These are phyloP conservation scores for Moesziomyces antarcticus DNA, from an alignment of 1,284 basidiomycete species.

Conservation along the genomic window DNA sequence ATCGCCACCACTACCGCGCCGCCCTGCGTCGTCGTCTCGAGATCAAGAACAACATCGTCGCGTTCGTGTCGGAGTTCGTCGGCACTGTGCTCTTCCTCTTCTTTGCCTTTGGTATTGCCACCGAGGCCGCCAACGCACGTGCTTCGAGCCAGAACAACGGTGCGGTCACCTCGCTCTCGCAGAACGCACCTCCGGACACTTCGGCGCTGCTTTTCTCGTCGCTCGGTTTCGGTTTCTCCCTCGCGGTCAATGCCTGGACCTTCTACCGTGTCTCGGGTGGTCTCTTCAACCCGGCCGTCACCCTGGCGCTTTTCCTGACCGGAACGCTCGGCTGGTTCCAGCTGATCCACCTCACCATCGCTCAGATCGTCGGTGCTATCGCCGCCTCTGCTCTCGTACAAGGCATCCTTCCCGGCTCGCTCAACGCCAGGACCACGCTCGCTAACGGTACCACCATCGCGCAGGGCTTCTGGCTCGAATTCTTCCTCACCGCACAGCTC, in stretches of 20 bases:
- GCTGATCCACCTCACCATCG: slow-evolving; percentile 68
- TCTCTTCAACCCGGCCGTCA: slow-evolving; percentile 70
- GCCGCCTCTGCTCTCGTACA: slow-evolving; percentile 69
- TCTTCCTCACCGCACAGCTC: slow-evolving; percentile 70
- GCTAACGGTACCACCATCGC: slow-evolving; percentile 57
- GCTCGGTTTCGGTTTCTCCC: slow-evolving; percentile 70
- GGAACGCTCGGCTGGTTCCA: slow-evolving; percentile 69
- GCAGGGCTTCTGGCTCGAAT: slow-evolving; percentile 68
- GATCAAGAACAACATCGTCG: slow-evolving; percentile 73
- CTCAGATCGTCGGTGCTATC: slow-evolving; percentile 70
- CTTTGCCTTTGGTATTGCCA: slow-evolving; percentile 57
- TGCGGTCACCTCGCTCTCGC: slow-evolving; percentile 20
- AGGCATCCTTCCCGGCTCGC: slow-evolving; percentile 68
- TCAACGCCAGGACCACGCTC: slow-evolving; percentile 69
- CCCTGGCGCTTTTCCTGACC: slow-evolving; percentile 70
- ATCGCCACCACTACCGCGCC: slow-evolving; percentile 43
- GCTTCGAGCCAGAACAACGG: slow-evolving; percentile 26
- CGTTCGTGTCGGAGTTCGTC: slow-evolving; percentile 70
- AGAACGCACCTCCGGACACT: slow-evolving; percentile 46
- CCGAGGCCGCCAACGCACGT: slow-evolving; percentile 37
- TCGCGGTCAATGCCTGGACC: slow-evolving; percentile 57
- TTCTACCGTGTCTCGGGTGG: slow-evolving; percentile 53
- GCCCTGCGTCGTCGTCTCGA: slow-evolving; percentile 29
- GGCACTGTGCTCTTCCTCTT: slow-evolving; percentile 69
- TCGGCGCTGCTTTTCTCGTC: slow-evolving; percentile 69